A percentile compares a stretch with the other conserved stretches of the same genome.
Conservation (phyloP, 2,329 filamentous ascomycete species). For the Diaporthe helianthi region DNA sequence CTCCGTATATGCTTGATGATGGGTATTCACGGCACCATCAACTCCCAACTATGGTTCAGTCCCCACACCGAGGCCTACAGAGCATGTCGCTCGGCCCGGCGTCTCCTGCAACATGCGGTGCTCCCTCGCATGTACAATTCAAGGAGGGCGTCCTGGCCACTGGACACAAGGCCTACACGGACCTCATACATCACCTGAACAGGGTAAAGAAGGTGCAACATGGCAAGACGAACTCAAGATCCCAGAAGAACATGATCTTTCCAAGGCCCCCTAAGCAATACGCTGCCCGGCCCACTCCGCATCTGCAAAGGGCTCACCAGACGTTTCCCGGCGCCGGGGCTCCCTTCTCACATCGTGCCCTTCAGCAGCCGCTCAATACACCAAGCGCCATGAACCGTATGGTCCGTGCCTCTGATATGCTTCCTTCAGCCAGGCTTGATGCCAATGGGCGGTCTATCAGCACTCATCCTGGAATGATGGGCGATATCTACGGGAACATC, state of each 20-base stretch:
- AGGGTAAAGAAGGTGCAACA: slow-evolving; percentile 60
- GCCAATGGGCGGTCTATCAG: slow-evolving; percentile 26
- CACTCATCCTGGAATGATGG: slow-evolving; percentile 35
- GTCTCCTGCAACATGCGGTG: slow-evolving; percentile 37
- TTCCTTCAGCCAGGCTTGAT: slow-evolving; percentile 26
- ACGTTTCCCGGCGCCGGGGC: slow-evolving; percentile 31
- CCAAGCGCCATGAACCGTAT: slow-evolving; percentile 29
- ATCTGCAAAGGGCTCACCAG: slow-evolving; percentile 33
- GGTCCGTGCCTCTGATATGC: slow-evolving; percentile 30
- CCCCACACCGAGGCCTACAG: slow-evolving; percentile 39
- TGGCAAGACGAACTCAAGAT: slow-evolving; percentile 46
- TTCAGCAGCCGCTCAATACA: slow-evolving; percentile 16
- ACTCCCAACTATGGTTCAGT: slow-evolving; percentile 37
- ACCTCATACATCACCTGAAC: slow-evolving; percentile 71
- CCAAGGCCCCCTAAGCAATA: slow-evolving; percentile 57
- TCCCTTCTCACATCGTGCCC: slow-evolving; percentile 21
- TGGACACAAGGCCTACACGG: slow-evolving; percentile 76
- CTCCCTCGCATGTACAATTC: slow-evolving; percentile 53
- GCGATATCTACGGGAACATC: slow-evolving; percentile 36
- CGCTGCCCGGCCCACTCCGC: slow-evolving; percentile 26
- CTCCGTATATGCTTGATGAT: slow-evolving; percentile 40
- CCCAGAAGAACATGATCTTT: slow-evolving; percentile 61
- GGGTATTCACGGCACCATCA: slow-evolving; percentile 40
- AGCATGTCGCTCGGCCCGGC: slow-evolving; percentile 39
- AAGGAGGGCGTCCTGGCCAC: slow-evolving; percentile 72